Evolutionary conservation across 352 stramenopile species (phyloP).

Genomic region (Nothophytophthora sp.): DNA sequence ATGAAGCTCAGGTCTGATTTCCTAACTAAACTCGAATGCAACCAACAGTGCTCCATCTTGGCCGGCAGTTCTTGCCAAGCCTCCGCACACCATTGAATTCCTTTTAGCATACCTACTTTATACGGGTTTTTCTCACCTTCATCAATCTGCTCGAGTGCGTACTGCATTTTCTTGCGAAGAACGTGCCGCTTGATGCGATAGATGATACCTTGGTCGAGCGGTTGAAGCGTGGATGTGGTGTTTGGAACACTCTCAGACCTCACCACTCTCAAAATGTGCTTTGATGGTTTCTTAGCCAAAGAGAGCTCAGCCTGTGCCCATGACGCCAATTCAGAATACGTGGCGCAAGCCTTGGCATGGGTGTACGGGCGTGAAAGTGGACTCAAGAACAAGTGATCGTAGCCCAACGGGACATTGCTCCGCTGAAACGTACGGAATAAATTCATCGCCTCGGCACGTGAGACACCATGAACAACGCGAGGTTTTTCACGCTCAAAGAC

Average conservation of each 20-base stretch:
- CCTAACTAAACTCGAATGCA: background rate
- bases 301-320: too few relatives aligned
- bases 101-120: conserved; percentile 1
- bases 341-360: background rate
- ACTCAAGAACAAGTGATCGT: background rate
- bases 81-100: background rate
- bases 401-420: background rate
- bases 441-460: background rate
- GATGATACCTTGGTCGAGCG: conserved; percentile 2
- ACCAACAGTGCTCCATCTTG: background rate
- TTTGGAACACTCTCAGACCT: too few relatives aligned
- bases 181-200: conserved; percentile 1
- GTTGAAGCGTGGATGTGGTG: background rate
- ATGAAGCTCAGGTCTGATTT: background rate
- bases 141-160: background rate
- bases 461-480: background rate
- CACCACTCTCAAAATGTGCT: too few relatives aligned
- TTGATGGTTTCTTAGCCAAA: too few relatives aligned
- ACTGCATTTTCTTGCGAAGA: conserved; percentile 1
- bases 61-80: background rate
- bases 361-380: background rate
- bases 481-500: conserved; percentile 1
- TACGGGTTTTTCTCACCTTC: background rate
- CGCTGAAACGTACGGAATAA: background rate
- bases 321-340: too few relatives aligned